These are phyloP conservation scores for Tricladium varicosporioides DNA, from an alignment of 2,329 filamentous ascomycete genomes.

Conservation along the genomic window DNA sequence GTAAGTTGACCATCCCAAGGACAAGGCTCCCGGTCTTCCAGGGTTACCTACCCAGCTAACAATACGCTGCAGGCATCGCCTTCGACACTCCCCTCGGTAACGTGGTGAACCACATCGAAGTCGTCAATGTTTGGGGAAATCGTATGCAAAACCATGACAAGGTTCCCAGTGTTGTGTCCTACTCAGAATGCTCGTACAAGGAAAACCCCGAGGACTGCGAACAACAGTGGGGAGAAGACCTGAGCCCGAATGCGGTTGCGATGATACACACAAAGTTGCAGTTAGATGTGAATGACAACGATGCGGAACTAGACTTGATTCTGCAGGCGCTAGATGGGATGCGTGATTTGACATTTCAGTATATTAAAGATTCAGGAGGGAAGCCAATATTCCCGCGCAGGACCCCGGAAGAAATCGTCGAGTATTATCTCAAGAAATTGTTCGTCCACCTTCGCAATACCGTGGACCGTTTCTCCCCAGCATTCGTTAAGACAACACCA, in stretches of 20 bases:
- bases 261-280: slow-evolving; percentile 35
- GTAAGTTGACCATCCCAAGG: slow-evolving; percentile 17
- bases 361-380: slow-evolving; percentile 18
- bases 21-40: no score
- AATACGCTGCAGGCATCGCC: slow-evolving; percentile 6
- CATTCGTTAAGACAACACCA: slow-evolving; percentile 18
- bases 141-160: slow-evolving; percentile 28
- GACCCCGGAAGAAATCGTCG: slow-evolving; percentile 30
- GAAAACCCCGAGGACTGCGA: slow-evolving; percentile 15
- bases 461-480: slow-evolving; percentile 2
- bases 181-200: slow-evolving; percentile 14
- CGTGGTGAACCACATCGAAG: slow-evolving; percentile 27
- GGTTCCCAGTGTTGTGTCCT: slow-evolving; percentile 33
- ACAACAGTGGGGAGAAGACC: slow-evolving; percentile 28
- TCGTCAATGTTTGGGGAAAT: slow-evolving; percentile 27
- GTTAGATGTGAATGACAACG: slow-evolving; percentile 25
- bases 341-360: slow-evolving; percentile 28
- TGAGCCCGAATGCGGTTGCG: slow-evolving; percentile 25
- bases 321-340: slow-evolving; percentile 31
- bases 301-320: slow-evolving; percentile 31
- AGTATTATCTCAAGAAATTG: slow-evolving; percentile 30
- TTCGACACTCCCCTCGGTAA: slow-evolving; percentile 11
- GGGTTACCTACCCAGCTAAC: background rate
- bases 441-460: slow-evolving; percentile 17
- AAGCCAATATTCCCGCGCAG: slow-evolving; percentile 26